Evolutionary conservation across 2,329 filamentous ascomycete genomes (phyloP), one percentile per base, ranked within the genome.

Genomic region (Tolypocladium guangdongense): DNA sequence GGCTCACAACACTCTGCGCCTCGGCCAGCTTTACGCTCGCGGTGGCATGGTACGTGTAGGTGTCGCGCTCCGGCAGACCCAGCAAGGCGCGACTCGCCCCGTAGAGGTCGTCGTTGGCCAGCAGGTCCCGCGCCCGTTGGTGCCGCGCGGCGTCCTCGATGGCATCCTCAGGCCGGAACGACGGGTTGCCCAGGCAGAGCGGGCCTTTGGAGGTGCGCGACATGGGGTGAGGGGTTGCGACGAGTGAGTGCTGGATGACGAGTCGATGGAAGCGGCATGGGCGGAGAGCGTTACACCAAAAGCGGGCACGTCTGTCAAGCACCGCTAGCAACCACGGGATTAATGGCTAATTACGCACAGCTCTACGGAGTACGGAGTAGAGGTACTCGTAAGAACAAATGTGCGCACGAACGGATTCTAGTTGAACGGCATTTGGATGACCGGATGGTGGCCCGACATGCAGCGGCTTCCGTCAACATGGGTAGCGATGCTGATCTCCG

Each of bases 21-120:
- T 79, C 68, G 35, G 67, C 66, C 35, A 80, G 68, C 48, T 68
- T 74, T 50, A 80, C 74, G 57, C 73, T 75, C 41, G 71, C 70
- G 54, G 75, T 72, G 56, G 77, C 77, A 64, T 78, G 75, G 62
- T 80, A 80, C 49, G 73, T 72, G 59, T 77, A 80, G 20, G 59
- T 56, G 57, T 80, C 77, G 53, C 61, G 61, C 22, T 69, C 64
- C 3, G 74, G 71, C 22, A 80, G 67, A 47, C 67, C 58, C 52
- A 80, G 73, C 55, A 76, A 71, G 22, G 66, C 61, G 51, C 69
- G 62, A 54, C 74, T 72, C 56, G 77, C 76, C 49, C 63, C 64
- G 58, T 70, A 66, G 50, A 80, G 63, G 62, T 78, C 70, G 61
- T 78, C 68, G 48, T 63, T 58, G n/a, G 62, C 56, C 43, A 79